Base-by-base conservation (phyloP, 1,139 yeast genomes). In the Magnusiomyces magnusii region DNA sequence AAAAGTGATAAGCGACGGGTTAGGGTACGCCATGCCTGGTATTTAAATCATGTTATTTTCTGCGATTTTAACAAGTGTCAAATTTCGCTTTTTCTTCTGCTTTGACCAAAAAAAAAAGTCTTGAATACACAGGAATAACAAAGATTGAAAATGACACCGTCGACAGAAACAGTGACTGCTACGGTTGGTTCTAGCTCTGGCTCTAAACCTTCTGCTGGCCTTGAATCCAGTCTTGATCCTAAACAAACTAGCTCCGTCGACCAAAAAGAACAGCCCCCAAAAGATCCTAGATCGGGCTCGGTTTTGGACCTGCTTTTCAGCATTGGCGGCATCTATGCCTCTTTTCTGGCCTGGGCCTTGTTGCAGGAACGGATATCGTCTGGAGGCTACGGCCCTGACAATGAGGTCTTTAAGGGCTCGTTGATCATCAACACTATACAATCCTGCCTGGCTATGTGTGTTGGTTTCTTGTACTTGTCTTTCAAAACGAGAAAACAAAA, bases 281-380 rank as follows among this genome's bases (percentile, higher is more conserved):
- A 31, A 42, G 27, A 51, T 42, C 28, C n/a, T 42, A 28, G 19
- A 51, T 13, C 5, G 42, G 51, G 51, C 9, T 49, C 51, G 24
- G 36, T 19, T 3, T 28, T 49, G 36, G 51, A 49, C 36, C 25
- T 49, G 36, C 17, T 9, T 9, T 28, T 49, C 9, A 49, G 51
- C 25, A 49, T 49, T 49, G 51, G 51, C 3, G 51, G 54, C 0
- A 87, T 93, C 53, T 93, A 92, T 68, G 84, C 82, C 1, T 85
- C 96, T 47, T 93, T 93, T 68, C 74, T 93, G 44, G 80, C 93
- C 1, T 93, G 99, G 99, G 92, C 96, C 0, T 79, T 89, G 44
- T 79, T 92, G 19, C 98, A 93, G 69, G 99, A 93, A 71, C 84
- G 95, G 57, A 83, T 93, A 64, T 82, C 91, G 34, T 84, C 95